These are phyloP conservation scores for Musa schizocarpa DNA, from an alignment of 176 grass and related monocot species.

Conservation along the genomic window DNA sequence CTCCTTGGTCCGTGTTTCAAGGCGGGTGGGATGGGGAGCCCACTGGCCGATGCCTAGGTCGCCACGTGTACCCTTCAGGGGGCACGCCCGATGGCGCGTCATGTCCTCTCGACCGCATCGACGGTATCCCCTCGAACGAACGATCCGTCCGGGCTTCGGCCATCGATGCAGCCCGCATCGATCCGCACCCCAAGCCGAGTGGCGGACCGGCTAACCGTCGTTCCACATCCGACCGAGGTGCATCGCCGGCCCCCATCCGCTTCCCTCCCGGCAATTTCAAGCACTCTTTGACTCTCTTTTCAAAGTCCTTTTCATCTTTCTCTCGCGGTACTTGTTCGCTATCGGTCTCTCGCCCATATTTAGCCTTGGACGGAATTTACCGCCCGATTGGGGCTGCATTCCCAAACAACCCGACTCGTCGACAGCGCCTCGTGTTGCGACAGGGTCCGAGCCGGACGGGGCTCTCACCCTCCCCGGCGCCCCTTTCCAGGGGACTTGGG, in stretches of 20 bases:
- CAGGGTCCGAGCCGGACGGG: slow-evolving; percentile 15
- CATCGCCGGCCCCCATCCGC: slow-evolving; percentile 63
- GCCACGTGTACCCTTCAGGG: too few species aligned
- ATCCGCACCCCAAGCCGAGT: too few species aligned
- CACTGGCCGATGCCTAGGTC: slow-evolving; percentile 19
- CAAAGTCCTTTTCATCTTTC: slow-evolving; percentile 83
- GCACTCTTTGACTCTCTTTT: slow-evolving; percentile 86
- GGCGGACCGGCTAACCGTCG: too few species aligned
- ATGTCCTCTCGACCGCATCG: too few species aligned
- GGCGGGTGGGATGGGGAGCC: slow-evolving; percentile 60
- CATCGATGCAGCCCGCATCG: too few species aligned
- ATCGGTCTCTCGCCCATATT: slow-evolving; percentile 59
- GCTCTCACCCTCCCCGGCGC: slow-evolving; percentile 12
- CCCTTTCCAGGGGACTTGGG: slow-evolving; percentile 2
- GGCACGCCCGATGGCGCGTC: too few species aligned
- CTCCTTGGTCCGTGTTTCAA: slow-evolving; percentile 86
- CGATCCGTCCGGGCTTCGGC: too few species aligned
- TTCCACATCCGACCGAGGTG: slow-evolving; percentile 25
- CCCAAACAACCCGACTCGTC: too few species aligned
- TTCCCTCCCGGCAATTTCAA: slow-evolving; percentile 78
- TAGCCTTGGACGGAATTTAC: too few species aligned
- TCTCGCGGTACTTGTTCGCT: slow-evolving; percentile 53
- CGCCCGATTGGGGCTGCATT: too few species aligned
- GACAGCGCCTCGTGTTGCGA: slow-evolving; percentile 8
- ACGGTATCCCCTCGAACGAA: too few species aligned